Evolutionary conservation across 352 stramenopile genomes (phyloP), one percentile per base, ranked within the genome.

Genomic region (Phytophthora meadii): DNA sequence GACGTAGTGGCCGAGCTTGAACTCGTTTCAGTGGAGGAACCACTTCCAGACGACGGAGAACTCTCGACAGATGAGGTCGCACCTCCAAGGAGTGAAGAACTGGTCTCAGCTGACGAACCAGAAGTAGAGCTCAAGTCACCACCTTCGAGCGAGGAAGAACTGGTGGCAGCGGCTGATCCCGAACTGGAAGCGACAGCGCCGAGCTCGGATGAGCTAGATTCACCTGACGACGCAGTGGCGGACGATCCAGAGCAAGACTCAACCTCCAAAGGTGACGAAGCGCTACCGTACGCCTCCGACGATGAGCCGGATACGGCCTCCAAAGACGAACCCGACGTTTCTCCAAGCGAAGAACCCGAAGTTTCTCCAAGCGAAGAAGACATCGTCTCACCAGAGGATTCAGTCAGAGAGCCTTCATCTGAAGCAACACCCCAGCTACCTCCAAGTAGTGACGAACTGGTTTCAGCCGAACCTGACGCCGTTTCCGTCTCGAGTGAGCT

Each of bases 1-100:
- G 49, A 56, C 27, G 49, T 19, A 15, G 48, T 28, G 4, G 47
- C 14, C 37, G 61, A 58, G 46, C 8, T n/a, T 1, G 62, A 61
- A 17, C 63, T 66, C 14, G 56, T 61, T 3, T 62, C 55, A 12
- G 48, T 54, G 17, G 54, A 56, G 6, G 55, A 65, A 47, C 27
- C 53, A 30, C 52, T 45, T 15, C 47, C 27, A n/a, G 63, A 71
- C 14, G 34, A 55, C 11, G 28, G 17, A 7, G 53, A 56, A 14
- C 36, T 70, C 24, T 48, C 45, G n/a, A 14, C 15, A 25, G 39
- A 44, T 36, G 30, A 12, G 9, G 30, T 14, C 10, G 48, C 2
- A 5, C 32, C 48, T 47, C 22, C 42, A 17, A 42, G 17, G 8
- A 22, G 19, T 0, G 47, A 54, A 17, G n/a, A 54, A 42, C 47